phyloP scores from a whole-genome alignment of 352 stramenopile species.

The Phytophthora meadii region DNA sequence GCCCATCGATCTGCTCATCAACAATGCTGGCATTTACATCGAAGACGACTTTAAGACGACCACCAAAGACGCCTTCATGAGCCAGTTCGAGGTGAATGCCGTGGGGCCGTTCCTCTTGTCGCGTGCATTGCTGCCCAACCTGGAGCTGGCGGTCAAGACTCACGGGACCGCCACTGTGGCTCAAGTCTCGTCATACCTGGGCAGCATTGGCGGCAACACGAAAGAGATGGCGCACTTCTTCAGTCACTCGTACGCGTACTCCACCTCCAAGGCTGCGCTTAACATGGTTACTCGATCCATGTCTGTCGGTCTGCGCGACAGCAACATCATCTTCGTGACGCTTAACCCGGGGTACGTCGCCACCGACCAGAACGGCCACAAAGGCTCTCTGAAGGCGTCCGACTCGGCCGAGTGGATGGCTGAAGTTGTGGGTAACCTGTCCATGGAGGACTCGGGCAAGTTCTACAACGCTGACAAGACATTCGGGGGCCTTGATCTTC shows the following conservation, averaged over 20 bases:
- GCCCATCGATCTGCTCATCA: slow-evolving; percentile 64
- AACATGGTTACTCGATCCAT: slow-evolving; percentile 67
- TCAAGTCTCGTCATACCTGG: slow-evolving; percentile 58
- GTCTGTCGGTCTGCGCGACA: slow-evolving; percentile 38
- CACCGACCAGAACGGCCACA: slow-evolving; percentile 43
- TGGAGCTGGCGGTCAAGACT: slow-evolving; percentile 39
- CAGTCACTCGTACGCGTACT: slow-evolving; percentile 58
- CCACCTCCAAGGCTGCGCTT: slow-evolving; percentile 65
- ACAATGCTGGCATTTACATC: slow-evolving; percentile 59
- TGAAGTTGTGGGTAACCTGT: slow-evolving; percentile 30
- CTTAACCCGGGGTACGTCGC: slow-evolving; percentile 48
- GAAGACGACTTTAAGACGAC: slow-evolving; percentile 29
- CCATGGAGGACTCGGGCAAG: slow-evolving; percentile 33
- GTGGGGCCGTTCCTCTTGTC: slow-evolving; percentile 64
- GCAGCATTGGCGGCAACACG: slow-evolving; percentile 51
- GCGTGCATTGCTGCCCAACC: slow-evolving; percentile 48
- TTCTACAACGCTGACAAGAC: slow-evolving; percentile 37
- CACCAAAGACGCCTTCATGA: slow-evolving; percentile 52
- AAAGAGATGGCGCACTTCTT: slow-evolving; percentile 15
- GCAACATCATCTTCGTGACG: slow-evolving; percentile 41
- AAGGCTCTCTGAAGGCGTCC: slow-evolving; percentile 26
- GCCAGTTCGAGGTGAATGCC: slow-evolving; percentile 64
- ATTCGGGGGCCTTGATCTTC: slow-evolving; percentile 22
- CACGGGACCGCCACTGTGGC: slow-evolving; percentile 45
- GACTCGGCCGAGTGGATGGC: slow-evolving; percentile 35